Conservation (phyloP, 768 basidiomycete species). For the Termitomyces sp. region DNA sequence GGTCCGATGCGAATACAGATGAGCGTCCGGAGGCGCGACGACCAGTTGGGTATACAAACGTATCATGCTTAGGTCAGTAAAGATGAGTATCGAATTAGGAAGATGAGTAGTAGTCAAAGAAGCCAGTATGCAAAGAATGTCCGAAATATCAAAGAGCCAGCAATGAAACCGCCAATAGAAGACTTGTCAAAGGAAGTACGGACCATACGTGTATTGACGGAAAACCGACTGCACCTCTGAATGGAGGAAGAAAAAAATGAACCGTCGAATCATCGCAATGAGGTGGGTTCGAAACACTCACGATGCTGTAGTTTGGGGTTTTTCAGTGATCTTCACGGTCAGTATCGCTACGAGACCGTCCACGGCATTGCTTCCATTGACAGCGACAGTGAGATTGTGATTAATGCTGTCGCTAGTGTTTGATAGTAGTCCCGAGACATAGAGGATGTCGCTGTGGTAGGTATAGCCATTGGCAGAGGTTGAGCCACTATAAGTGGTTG, state of each 20-base stretch:
- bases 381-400: constrained; percentile 55
- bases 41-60: neutral
- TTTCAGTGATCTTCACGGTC: constrained; percentile 60
- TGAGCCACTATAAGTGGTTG: constrained; percentile 58
- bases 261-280: neutral
- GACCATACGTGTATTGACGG: neutral
- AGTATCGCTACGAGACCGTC: constrained; percentile 86
- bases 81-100: constrained; percentile 7
- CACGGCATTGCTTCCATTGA: constrained; percentile 55
- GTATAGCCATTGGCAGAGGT: constrained; percentile 68
- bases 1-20: neutral
- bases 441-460: constrained; percentile 68
- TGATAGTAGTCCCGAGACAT: constrained; percentile 67
- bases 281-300: constrained; percentile 21
- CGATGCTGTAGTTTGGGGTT: constrained; percentile 31
- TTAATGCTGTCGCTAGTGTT: constrained; percentile 73
- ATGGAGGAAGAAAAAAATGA: neutral
- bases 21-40: neutral
- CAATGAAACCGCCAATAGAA: constrained; percentile 6
- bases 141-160: constrained; percentile 8
- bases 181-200: neutral
- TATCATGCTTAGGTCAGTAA: neutral
- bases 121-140: neutral
- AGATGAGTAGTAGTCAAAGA: neutral
- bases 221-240: constrained; percentile 2